Evolutionary conservation across 108 stramenopile genomes (phyloP).

Genomic region (Cylindrotheca fusiformis): DNA sequence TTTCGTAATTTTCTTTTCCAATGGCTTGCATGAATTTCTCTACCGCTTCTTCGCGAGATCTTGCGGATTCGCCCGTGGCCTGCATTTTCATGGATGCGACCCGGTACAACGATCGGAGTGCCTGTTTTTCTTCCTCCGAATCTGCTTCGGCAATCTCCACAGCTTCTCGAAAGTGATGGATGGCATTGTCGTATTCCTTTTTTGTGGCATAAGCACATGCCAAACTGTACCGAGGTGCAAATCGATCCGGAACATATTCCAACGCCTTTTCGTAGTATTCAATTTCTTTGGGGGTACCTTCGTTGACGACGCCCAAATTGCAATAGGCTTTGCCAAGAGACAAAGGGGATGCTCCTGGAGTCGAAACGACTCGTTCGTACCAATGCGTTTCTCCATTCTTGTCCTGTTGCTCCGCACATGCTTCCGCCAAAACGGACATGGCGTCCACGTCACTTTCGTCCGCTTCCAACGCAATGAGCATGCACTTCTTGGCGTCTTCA

Average conservation of each 20-base stretch:
- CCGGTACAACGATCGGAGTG: slow-evolving; percentile 35
- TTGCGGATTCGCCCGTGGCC: slow-evolving; percentile 3
- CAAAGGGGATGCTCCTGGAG: slow-evolving; percentile 30
- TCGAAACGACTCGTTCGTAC: slow-evolving; percentile 21
- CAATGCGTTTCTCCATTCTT: slow-evolving; percentile 20
- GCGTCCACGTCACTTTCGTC: slow-evolving; percentile 46
- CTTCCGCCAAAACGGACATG: slow-evolving; percentile 26
- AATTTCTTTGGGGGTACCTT: slow-evolving; percentile 33
- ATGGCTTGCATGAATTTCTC: slow-evolving; percentile 26
- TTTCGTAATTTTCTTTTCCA: slow-evolving; percentile 37
- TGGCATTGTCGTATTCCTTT: slow-evolving; percentile 31
- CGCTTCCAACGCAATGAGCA: slow-evolving; percentile 29
- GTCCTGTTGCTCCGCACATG: slow-evolving; percentile 11
- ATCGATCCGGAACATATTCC: slow-evolving; percentile 13
- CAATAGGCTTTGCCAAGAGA: slow-evolving; percentile 33
- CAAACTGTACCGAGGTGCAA: slow-evolving; percentile 38
- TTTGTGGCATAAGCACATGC: slow-evolving; percentile 36
- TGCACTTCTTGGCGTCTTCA: slow-evolving; percentile 31
- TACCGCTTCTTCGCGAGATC: slow-evolving; percentile 33
- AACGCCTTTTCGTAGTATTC: slow-evolving; percentile 35
- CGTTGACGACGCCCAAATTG: slow-evolving; percentile 43
- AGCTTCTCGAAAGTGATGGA: slow-evolving; percentile 26
- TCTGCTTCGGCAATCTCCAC: slow-evolving; percentile 12
- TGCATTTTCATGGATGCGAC: slow-evolving; percentile 20
- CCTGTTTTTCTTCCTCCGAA: slow-evolving; percentile 14